Base-by-base conservation (phyloP, 208 protist species). In the Trypanosoma congolense region DNA sequence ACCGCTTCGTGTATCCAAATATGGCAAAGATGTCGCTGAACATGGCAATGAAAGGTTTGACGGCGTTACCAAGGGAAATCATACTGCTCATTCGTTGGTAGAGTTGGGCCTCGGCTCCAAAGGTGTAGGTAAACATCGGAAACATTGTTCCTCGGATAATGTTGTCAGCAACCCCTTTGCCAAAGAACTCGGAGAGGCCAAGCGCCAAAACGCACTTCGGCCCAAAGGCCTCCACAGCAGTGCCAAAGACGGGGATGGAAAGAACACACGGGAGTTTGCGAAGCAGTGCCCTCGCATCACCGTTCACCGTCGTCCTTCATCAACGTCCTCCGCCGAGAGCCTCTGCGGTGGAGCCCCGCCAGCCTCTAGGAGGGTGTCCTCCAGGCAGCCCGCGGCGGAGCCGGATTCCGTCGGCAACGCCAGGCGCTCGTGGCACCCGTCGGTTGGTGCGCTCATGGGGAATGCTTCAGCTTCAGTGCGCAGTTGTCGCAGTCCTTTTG, bases 1-100 rank as follows among this genome's bases (percentile, higher is more conserved):
- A 91, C 38, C 80, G 73, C 77, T 83, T 91, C 18, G 73, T 76
- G 72, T 87, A 91, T 36, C 76, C 73, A 41, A 79, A 63, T 50
- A 87, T 68, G 25, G 74, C 61, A 46, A 87, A 79, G 51, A 65
- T 56, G 47, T 87, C 83, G 56, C 68, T 77, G 22, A 91, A 30
- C 51, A 80, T 65, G 24, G 74, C 83, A 18, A 53, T 73, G 52
- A 86, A 60, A 43, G 79, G 65, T 53, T 87, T 91, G 47, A 87
- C 67, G 18, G 83, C 78, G 70, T 73, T 83, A 26, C 75, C 79
- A 65, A 86, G 70, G 0, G 48, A 47, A 1, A 58, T 40, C 30
- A 87, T 57, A 28, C 47, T 29, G 4, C 40, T 36, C n/a, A 87
- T 72, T 25, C 77, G 76, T 66, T 83, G 73, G 42, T 86, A 87